Conservation (phyloP, 495 filamentous ascomycete species). For the Neurospora sp. region DNA sequence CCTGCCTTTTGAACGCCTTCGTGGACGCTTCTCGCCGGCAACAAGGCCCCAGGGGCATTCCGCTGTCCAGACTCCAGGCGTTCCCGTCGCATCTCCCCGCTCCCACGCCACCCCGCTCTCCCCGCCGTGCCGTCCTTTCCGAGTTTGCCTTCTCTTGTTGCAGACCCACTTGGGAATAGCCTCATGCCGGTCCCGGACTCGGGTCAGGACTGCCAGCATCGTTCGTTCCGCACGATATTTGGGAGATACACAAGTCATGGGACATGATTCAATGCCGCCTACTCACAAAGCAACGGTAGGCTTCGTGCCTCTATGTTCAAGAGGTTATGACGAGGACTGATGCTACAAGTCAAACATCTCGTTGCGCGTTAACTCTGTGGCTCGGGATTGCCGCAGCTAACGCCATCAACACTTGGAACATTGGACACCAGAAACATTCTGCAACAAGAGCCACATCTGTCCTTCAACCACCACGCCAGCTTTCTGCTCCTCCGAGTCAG, state of each 20-base stretch:
- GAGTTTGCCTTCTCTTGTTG: not conserved
- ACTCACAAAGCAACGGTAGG: not conserved
- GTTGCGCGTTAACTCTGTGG: not conserved
- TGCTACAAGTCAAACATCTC: not conserved
- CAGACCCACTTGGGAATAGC: not conserved
- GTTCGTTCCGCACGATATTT: not conserved
- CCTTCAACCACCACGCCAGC: not conserved
- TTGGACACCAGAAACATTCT: not conserved
- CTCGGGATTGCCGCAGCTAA: not conserved
- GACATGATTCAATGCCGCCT: not conserved
- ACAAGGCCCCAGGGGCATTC: not conserved
- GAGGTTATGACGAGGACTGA: not conserved
- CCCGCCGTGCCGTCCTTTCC: not conserved
- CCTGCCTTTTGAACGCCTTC: not conserved
- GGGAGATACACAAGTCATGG: not conserved
- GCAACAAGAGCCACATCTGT: not conserved
- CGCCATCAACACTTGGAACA: not conserved
- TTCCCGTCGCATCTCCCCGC: not conserved
- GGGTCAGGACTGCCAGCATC: not conserved
- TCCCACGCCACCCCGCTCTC: not conserved
- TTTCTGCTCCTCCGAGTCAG: not conserved
- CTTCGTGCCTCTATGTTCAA: not conserved
- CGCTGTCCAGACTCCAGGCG: not conserved
- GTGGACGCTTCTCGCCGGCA: not conserved
- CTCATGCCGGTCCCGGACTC: not conserved